Base-by-base conservation (phyloP, 352 stramenopile species). In the Saprolegnia diclina region DNA sequence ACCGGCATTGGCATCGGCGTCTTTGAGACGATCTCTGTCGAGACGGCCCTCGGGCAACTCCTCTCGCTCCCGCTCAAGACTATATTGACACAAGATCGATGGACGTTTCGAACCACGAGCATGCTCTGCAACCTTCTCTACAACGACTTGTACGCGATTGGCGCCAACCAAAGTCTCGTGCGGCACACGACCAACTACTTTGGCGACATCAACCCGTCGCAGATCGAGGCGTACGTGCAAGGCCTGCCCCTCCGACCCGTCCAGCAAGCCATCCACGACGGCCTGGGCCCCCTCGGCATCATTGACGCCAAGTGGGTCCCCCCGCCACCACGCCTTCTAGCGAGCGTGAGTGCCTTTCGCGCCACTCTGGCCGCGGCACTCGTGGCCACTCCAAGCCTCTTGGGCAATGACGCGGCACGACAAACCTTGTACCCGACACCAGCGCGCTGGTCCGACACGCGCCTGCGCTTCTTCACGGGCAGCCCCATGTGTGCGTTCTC, bases 271-370 rank as follows among this genome's bases (percentile, higher is more conserved):
- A 16, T 57, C 7, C 52, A 57, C 52, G n/a, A 32, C 38, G 32
- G 61, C 48, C 61, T 69, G 19, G 63, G 63, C 7, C 48, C 53
- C 19, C 37, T 69, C 11, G 48, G 48, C 10, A 37, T 21, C 5
- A 61, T 69, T 21, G 63, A 69, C 22, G 24, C 50, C 24, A 53
- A 62, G 14, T 61, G 52, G 4, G 53, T 61, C 10, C 18, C n/a
- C 13, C 11, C 24, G 4, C 63, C 63, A 5, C 21, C 26, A 24
- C 40, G n/a, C 7, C 29, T 69, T 14, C 10, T 32, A 7, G 22
- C 48, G 5, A 10, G 40, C n/a, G 26, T 38, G 10, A 22, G 26
- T 19, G 26, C 10, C 61, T 61, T 69, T 22, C 5, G 32, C 22
- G 32, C 22, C 52, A 57, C 7, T 7, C 16, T 7, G 52, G 7